Evolutionary conservation across 352 stramenopile species (phyloP).

Genomic region (Phytophthora pisi): DNA sequence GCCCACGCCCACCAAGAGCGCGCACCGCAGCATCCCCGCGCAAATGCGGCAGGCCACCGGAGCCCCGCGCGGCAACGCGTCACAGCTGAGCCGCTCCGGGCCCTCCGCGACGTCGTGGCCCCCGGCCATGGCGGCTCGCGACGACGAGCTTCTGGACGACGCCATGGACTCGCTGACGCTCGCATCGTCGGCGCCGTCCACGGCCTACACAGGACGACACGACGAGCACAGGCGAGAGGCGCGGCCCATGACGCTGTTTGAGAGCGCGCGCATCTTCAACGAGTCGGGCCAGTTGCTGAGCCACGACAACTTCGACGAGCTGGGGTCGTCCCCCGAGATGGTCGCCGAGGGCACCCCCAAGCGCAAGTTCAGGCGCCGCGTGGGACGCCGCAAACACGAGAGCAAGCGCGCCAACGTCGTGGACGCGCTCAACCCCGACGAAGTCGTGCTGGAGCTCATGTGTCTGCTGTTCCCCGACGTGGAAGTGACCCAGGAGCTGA

Average conservation of each 20-base stretch:
- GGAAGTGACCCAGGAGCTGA: conserved; percentile 83
- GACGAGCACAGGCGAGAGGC: conserved; percentile 47
- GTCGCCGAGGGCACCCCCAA: conserved; percentile 25
- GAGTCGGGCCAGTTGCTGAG: conserved; percentile 71
- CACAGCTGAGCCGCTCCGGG: conserved; percentile 51
- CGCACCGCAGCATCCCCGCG: conserved; percentile 45
- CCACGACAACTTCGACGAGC: conserved; percentile 73
- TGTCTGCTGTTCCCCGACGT: conserved; percentile 62
- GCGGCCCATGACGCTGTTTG: conserved; percentile 79
- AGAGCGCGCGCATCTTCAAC: conserved; percentile 81
- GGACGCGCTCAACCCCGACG: conserved; percentile 55
- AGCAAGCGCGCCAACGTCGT: conserved; percentile 41
- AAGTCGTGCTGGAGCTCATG: conserved; percentile 84
- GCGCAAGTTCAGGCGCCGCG: conserved; percentile 68
- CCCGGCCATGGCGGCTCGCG: conserved; percentile 25
- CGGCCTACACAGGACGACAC: conserved; percentile 35
- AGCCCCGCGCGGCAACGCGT: conserved; percentile 1
- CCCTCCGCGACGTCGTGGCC: conserved; percentile 65
- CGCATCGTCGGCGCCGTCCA: conserved; percentile 54
- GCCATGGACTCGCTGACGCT: conserved; percentile 36
- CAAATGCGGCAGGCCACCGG: conserved; percentile 23
- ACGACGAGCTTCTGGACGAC: conserved; percentile 31
- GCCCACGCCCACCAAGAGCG: conserved; percentile 27
- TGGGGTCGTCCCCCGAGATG: conserved; percentile 61
- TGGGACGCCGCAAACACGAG: conserved; percentile 61